These are phyloP conservation scores for Pueraria montana DNA, from an alignment of 306 rosid genomes.

Conservation along the genomic window DNA sequence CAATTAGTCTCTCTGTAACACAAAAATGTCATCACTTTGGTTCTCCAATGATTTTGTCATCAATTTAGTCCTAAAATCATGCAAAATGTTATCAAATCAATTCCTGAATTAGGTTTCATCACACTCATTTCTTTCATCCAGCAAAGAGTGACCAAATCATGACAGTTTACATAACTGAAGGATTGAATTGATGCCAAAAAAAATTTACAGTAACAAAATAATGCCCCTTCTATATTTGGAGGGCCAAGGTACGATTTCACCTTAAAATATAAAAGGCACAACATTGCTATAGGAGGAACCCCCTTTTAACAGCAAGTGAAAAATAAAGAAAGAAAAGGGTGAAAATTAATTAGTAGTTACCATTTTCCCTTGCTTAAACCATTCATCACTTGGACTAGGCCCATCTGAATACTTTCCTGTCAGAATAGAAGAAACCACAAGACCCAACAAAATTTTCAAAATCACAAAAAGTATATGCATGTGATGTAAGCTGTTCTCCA, in stretches of 20 bases:
- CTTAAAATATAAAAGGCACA: neutral
- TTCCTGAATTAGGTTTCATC: neutral
- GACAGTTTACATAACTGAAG: too few relatives aligned
- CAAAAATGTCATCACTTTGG: neutral
- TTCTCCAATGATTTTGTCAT: neutral
- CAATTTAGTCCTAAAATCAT: neutral
- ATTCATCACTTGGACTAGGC: constrained; percentile 86
- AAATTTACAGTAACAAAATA: neutral
- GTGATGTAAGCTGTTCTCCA: neutral
- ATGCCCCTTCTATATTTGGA: too few relatives aligned
- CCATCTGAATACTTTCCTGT: constrained; percentile 90
- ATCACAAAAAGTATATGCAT: neutral
- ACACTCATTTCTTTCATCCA: neutral
- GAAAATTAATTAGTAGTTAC: constrained; percentile 51
- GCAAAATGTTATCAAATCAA: neutral
- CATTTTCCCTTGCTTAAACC: constrained; percentile 88
- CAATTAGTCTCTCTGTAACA: too few relatives aligned
- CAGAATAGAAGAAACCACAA: constrained; percentile 32
- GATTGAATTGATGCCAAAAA: neutral
- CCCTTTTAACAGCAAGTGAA: constrained; percentile 3
- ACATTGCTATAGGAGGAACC: neutral
- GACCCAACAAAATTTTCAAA: constrained; percentile 30
- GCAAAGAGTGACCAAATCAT: constrained; percentile 1
- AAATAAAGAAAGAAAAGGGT: neutral
- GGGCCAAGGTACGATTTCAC: too few relatives aligned